phyloP scores from a whole-genome alignment of 352 stramenopile species.

The Pythium monospermum region DNA sequence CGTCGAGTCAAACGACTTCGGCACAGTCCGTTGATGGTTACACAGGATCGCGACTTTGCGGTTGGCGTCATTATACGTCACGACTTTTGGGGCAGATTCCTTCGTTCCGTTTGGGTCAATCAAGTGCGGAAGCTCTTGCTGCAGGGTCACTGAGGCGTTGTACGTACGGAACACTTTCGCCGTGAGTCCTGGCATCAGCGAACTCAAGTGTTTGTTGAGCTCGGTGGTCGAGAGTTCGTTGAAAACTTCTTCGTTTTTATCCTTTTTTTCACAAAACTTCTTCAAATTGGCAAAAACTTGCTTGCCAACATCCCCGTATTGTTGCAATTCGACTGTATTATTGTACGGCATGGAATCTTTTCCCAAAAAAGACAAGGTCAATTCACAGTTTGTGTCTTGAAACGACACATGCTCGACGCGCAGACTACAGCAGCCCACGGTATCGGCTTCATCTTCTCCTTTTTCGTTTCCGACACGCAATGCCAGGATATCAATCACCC shows the following conservation, averaged over 20 bases:
- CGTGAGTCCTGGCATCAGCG: slow-evolving; percentile 97
- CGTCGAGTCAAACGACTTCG: slow-evolving; percentile 94
- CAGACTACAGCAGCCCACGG: slow-evolving; percentile 99
- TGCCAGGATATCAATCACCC: slow-evolving; percentile 99
- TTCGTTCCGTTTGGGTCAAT: slow-evolving; percentile 57
- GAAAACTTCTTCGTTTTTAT: slow-evolving; percentile 97
- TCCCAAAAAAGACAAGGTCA: slow-evolving; percentile 99
- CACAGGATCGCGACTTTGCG: slow-evolving; percentile 99
- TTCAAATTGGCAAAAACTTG: slow-evolving; percentile 96
- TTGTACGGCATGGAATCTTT: slow-evolving; percentile 99
- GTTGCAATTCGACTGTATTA: slow-evolving; percentile 95
- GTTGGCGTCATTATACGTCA: slow-evolving; percentile 99
- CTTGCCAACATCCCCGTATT: slow-evolving; percentile 88
- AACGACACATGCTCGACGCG: slow-evolving; percentile 99
- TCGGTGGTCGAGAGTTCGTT: slow-evolving; percentile 93
- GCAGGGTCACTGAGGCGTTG: slow-evolving; percentile 98
- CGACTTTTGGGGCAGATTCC: slow-evolving; percentile 88
- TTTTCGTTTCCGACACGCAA: slow-evolving; percentile 99
- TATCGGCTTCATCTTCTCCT: slow-evolving; percentile 98
- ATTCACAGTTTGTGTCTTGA: slow-evolving; percentile 85
- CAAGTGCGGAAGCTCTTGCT: slow-evolving; percentile 91
- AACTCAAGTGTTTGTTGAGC: slow-evolving; percentile 98
- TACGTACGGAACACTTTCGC: slow-evolving; percentile 99
- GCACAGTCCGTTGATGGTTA: slow-evolving; percentile 99
- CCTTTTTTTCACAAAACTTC: slow-evolving; percentile 95